phyloP scores from a whole-genome alignment of 2,329 filamentous ascomycete species.

The Claviceps africana region DNA sequence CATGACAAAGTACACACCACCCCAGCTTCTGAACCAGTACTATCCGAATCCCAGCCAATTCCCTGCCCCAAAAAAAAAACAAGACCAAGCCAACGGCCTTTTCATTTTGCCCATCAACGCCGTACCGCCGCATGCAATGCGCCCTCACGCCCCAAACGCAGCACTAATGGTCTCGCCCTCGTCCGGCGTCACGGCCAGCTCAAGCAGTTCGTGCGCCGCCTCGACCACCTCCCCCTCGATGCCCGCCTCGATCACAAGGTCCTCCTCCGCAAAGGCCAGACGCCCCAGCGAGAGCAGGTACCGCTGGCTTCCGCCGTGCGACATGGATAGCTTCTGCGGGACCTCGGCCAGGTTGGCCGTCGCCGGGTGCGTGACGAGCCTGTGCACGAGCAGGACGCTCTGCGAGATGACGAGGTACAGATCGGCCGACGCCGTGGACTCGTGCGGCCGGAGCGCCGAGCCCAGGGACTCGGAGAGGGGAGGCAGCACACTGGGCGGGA shows the following conservation, averaged over 20 bases:
- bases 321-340: slow-evolving; percentile 53
- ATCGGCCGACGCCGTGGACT: slow-evolving; percentile 11
- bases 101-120: too few relatives aligned
- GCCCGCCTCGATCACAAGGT: slow-evolving; percentile 59
- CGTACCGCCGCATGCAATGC: background rate
- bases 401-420: slow-evolving; percentile 35
- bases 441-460: slow-evolving; percentile 4
- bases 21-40: too few relatives aligned
- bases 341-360: slow-evolving; percentile 43
- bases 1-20: too few relatives aligned
- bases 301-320: slow-evolving; percentile 63
- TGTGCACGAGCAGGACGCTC: slow-evolving; percentile 36
- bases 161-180: slow-evolving; percentile 33
- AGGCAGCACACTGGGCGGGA: slow-evolving; percentile 27
- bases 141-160: slow-evolving; percentile 23
- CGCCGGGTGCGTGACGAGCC: slow-evolving; percentile 33
- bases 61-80: too few relatives aligned
- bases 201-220: slow-evolving; percentile 67
- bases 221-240: slow-evolving; percentile 68
- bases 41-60: too few relatives aligned
- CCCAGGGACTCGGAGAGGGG: slow-evolving; percentile 8
- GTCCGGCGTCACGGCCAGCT: slow-evolving; percentile 68
- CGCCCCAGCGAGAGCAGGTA: slow-evolving; percentile 70
- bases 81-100: too few relatives aligned
- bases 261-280: slow-evolving; percentile 72